Base-by-base conservation (phyloP, 345 rosid genomes). In the Clarkia xantiana region DNA sequence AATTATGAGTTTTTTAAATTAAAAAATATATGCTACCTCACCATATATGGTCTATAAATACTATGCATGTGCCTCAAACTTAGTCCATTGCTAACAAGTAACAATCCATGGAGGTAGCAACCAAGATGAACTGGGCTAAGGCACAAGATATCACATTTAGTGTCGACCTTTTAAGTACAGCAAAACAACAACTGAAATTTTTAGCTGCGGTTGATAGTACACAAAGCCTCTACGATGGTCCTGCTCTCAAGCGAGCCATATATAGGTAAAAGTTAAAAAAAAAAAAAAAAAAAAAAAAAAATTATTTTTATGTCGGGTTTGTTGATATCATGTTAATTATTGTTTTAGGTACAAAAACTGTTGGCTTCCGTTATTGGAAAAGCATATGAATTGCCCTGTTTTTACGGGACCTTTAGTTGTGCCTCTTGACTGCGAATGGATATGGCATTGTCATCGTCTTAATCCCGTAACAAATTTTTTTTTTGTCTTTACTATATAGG, bases 401-500 rank as follows among this genome's bases (percentile, higher is more conserved):
- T 60, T 19, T 42, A 84, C 76, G 55, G 75, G 76, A 47, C 75
- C 81, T 42, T 70, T 81, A 55, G 80, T 81, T 23, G 84, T 86
- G 65, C 96, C 94, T 59, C 74, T 91, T 19, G 96, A 91, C 40
- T 83, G 96, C 58, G 96, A 91, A 73, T 91, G 96, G 98, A 55
- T 91, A 66, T 91, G 96, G 98, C 96, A 83, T 42, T 91, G 96
- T 49, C 98, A 90, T 65, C 69, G 94, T 66, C 94, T 91, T 51
- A 91, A 86, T 51, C 98, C 98, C 2, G 98, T 91, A 79, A 18
- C 10, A n/a, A n/a, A n/a, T n/a, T n/a, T n/a, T n/a, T n/a, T n/a
- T n/a, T n/a, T n/a, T n/a, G n/a, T n/a, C n/a, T n/a, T n/a, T n/a
- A n/a, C n/a, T n/a, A n/a, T n/a, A n/a, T n/a, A n/a, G n/a, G n/a